Evolutionary conservation across 2,329 filamentous ascomycete genomes (phyloP).

Genomic region (Graphiopsis chlorocephala): DNA sequence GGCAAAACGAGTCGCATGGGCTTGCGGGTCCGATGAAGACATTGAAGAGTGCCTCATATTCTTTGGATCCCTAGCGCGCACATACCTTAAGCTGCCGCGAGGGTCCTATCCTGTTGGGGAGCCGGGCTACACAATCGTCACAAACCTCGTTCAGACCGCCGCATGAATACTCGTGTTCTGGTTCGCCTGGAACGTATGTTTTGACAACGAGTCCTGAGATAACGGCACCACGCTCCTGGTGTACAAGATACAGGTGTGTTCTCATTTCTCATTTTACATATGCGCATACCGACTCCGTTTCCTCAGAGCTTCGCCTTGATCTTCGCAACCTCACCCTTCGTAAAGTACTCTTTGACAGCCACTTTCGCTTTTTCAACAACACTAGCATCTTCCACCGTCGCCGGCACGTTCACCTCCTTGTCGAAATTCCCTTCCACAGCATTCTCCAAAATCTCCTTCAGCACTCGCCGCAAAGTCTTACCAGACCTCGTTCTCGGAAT

Average conservation of each 20-base stretch:
- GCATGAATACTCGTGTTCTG: not conserved
- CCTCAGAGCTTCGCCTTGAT: slow-evolving; percentile 35
- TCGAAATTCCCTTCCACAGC: slow-evolving; percentile 71
- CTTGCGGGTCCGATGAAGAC: not conserved
- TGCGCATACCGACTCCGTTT: not conserved
- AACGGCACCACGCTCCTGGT: not conserved
- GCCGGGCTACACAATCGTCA: not conserved
- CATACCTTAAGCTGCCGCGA: not conserved
- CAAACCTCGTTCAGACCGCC: not conserved
- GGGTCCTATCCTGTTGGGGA: not conserved
- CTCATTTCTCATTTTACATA: not conserved
- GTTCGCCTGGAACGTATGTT: not conserved
- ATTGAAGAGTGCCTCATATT: not conserved
- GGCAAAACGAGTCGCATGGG: not conserved
- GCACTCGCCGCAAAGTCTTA: slow-evolving; percentile 79
- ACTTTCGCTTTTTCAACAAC: slow-evolving; percentile 71
- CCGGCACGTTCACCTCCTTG: slow-evolving; percentile 70
- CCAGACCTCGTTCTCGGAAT: slow-evolving; percentile 92
- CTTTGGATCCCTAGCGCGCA: not conserved
- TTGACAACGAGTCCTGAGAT: not conserved
- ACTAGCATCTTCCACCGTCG: slow-evolving; percentile 77
- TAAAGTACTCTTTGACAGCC: slow-evolving; percentile 75
- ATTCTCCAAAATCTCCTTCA: slow-evolving; percentile 82
- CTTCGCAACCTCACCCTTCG: slow-evolving; percentile 34
- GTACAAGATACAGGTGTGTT: not conserved